These are phyloP conservation scores for Graphiopsis chlorocephala DNA, from an alignment of 2,329 filamentous ascomycete genomes.

Conservation along the genomic window DNA sequence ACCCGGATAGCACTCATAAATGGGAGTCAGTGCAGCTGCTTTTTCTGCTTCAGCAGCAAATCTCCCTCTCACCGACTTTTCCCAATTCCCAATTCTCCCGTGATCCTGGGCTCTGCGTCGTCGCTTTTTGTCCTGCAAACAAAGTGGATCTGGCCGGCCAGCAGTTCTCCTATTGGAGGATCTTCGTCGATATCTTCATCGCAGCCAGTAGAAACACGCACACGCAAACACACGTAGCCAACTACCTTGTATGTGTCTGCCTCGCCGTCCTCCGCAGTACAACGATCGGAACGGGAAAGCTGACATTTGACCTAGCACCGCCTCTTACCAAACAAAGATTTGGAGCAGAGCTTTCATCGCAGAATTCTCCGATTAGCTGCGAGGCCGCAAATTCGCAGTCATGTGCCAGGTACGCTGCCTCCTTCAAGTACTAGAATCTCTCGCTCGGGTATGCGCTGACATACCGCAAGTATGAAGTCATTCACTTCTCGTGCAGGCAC, in stretches of 20 bases:
- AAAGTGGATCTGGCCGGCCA: slow-evolving; percentile 11
- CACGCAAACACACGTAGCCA: slow-evolving; percentile 9
- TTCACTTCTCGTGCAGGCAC: slow-evolving; percentile 65
- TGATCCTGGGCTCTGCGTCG: slow-evolving; percentile 3
- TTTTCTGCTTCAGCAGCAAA: background rate
- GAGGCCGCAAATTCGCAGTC: slow-evolving; percentile 7
- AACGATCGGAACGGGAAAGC: slow-evolving; percentile 7
- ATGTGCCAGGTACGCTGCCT: slow-evolving; percentile 16
- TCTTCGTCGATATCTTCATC: background rate
- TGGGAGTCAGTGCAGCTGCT: slow-evolving; percentile 11
- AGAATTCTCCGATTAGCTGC: slow-evolving; percentile 1
- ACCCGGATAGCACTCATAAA: slow-evolving; percentile 4
- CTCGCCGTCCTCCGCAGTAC: slow-evolving; percentile 3
- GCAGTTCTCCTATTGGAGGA: slow-evolving; percentile 9
- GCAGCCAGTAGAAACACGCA: background rate
- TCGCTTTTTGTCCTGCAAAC: slow-evolving; percentile 3
- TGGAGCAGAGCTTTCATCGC: background rate
- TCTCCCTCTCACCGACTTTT: slow-evolving; percentile 12
- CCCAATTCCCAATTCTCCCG: background rate
- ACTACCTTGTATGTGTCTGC: slow-evolving; percentile 12
- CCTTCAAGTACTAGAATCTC: background rate
- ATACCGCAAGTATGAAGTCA: slow-evolving; percentile 72
- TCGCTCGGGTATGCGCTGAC: slow-evolving; percentile 12
- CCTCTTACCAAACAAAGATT: background rate
- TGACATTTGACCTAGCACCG: slow-evolving; percentile 10